Evolutionary conservation across 169 alveolate genomes (phyloP), one percentile per base, ranked within the genome.

Genomic region (Eimeria acervulina): DNA sequence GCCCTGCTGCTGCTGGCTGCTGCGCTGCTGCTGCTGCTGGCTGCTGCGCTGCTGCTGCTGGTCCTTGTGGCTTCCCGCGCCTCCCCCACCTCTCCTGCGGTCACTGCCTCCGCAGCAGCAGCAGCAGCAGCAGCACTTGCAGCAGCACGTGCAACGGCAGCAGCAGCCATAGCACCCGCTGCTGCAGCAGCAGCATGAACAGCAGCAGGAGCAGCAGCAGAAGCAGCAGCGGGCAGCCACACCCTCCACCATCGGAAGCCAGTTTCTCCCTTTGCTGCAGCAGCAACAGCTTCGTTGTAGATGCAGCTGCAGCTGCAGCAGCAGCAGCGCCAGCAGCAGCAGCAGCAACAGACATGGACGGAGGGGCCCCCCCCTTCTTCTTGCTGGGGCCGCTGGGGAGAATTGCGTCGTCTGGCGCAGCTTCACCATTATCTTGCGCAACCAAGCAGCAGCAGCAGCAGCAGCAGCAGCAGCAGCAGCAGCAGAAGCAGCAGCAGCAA

Each of bases 1-100:
- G 85, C 36, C 85, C 85, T 38, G 85, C 85, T 38, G 85, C 85
- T 38, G 55, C 85, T 36, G 59, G 85, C 26, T 74, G 85, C 85
- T 55, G 66, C 26, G 66, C 66, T 55, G 13, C 66, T 55, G 66
- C 66, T 55, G 66, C 66, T 55, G 66, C 66, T 55, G 26, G n/a
- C 2, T 12, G 66, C 15, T 74, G 85, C 59, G 31, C 42, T 40
- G 78, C 26, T 66, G 42, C 85, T 38, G 85, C 61, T 33, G 85
- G 59, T 6, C 31, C 59, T 36, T 74, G 61, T 33, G 31, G 85
- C 85, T 74, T 5, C 85, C 85, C 85, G 26, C 47, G 85, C 59
- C 55, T 74, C 36, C 85, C 85, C 13, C 33, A 33, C 7, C 85
- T 74, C 55, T 74, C 85, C 23, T 74, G 85, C 85, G 85, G 85